Evolutionary conservation across 352 stramenopile genomes (phyloP).

Genomic region (Saprolegnia diclina): DNA sequence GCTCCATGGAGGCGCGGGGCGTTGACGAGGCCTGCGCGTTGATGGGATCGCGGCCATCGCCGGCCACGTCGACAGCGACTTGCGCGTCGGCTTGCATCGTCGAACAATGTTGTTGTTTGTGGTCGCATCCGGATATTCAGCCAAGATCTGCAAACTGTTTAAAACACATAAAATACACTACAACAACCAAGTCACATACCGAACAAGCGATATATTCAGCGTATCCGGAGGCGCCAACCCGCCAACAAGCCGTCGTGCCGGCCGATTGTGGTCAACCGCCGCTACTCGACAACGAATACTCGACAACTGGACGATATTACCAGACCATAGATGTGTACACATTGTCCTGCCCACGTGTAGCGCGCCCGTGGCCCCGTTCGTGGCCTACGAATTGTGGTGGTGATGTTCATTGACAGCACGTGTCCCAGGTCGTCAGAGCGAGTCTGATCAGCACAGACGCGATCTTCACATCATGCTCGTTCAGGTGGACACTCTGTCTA

Average conservation of each 20-base stretch:
- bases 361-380: too few relatives aligned
- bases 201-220: neutral
- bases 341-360: too few relatives aligned
- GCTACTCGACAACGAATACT: too few relatives aligned
- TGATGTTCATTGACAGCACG: too few relatives aligned
- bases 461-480: too few relatives aligned
- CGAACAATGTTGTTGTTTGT: conserved; percentile 6
- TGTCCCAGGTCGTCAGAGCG: too few relatives aligned
- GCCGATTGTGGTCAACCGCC: too few relatives aligned
- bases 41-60: neutral
- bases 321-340: too few relatives aligned
- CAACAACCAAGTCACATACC: neutral
- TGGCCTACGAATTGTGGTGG: too few relatives aligned
- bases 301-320: too few relatives aligned
- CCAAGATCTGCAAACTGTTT: neutral
- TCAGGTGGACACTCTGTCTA: too few relatives aligned
- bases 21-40: neutral
- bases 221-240: neutral
- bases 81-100: neutral
- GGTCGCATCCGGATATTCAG: neutral
- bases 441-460: too few relatives aligned
- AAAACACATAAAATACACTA: neutral
- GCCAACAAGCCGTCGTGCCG: neutral
- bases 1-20: neutral
- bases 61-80: neutral